phyloP scores from a whole-genome alignment of 805 yeast genomes.

The Suhomyces kilbournensis region DNA sequence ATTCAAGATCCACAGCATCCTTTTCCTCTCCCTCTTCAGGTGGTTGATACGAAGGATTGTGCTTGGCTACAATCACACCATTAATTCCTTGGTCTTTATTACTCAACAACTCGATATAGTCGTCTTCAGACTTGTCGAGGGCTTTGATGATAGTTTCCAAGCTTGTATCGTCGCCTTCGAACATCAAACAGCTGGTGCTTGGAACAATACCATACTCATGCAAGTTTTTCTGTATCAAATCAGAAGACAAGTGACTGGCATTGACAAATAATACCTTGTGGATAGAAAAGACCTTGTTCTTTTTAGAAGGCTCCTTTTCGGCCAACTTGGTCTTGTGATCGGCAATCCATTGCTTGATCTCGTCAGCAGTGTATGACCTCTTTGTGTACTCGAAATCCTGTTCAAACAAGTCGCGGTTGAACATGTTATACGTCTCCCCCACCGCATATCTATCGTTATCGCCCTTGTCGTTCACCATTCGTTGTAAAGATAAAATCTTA shows the following conservation, averaged over 20 bases:
- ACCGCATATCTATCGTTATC: conserved; percentile 66
- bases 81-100: conserved; percentile 28
- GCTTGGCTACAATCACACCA: conserved; percentile 66
- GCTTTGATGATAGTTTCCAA: conserved; percentile 36
- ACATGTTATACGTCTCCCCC: conserved; percentile 65
- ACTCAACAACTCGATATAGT: conserved; percentile 36
- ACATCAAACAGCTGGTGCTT: conserved; percentile 31
- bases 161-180: conserved; percentile 22
- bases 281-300: conserved; percentile 53
- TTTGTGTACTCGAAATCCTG: conserved; percentile 11
- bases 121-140: conserved; percentile 46
- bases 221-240: conserved; percentile 63
- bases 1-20: conserved; percentile 41
- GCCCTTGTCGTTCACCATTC: conserved; percentile 74
- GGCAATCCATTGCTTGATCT: conserved; percentile 39
- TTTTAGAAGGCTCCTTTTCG: conserved; percentile 17
- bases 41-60: conserved; percentile 50
- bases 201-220: conserved; percentile 46
- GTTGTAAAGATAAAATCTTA: conserved; percentile 69
- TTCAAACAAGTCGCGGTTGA: conserved; percentile 50
- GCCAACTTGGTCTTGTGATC: conserved; percentile 27
- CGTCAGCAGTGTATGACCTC: conserved; percentile 24
- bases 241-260: conserved; percentile 75
- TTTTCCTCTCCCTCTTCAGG: conserved; percentile 23
- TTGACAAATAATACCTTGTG: conserved; percentile 68